A percentile compares a stretch with the other conserved stretches of the same genome.
Conservation (phyloP, 2,329 filamentous ascomycete species). For the Tolypocladium sp. region DNA sequence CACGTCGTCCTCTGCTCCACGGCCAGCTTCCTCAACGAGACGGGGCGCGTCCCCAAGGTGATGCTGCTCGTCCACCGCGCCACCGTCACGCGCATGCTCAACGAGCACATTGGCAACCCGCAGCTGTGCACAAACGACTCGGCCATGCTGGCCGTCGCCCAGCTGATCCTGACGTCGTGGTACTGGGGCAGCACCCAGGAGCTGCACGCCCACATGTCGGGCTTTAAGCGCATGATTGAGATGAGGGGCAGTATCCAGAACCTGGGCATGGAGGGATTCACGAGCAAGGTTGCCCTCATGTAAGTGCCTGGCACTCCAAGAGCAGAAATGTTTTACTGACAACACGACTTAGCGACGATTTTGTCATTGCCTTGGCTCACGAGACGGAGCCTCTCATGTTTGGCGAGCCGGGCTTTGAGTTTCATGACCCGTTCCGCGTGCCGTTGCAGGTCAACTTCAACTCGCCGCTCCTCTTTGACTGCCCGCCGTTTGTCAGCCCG, state of each 20-base stretch:
- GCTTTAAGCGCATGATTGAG: conserved; percentile 37
- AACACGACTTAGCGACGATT: conserved; percentile 28
- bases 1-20: conserved; percentile 41
- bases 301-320: conserved; percentile 16
- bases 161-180: conserved; percentile 43
- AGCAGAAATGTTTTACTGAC: not conserved
- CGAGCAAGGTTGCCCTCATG: conserved; percentile 40
- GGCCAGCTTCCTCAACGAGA: conserved; percentile 41
- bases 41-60: conserved; percentile 33
- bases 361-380: conserved; percentile 37
- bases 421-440: conserved; percentile 24
- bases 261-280: conserved; percentile 35
- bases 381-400: conserved; percentile 34
- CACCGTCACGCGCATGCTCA: conserved; percentile 34
- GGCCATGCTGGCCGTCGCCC: conserved; percentile 36
- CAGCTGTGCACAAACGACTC: conserved; percentile 31
- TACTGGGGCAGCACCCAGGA: conserved; percentile 40
- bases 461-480: conserved; percentile 34
- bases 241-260: conserved; percentile 35
- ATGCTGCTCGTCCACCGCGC: conserved; percentile 33
- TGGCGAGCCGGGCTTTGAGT: conserved; percentile 30
- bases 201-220: conserved; percentile 35
- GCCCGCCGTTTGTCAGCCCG: conserved; percentile 32
- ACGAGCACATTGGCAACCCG: conserved; percentile 31
- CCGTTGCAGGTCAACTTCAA: conserved; percentile 35